Evolutionary conservation across 805 yeast genomes (phyloP), one percentile per base, ranked within the genome.

Genomic region (Saccharomycopsis guyanensis): DNA sequence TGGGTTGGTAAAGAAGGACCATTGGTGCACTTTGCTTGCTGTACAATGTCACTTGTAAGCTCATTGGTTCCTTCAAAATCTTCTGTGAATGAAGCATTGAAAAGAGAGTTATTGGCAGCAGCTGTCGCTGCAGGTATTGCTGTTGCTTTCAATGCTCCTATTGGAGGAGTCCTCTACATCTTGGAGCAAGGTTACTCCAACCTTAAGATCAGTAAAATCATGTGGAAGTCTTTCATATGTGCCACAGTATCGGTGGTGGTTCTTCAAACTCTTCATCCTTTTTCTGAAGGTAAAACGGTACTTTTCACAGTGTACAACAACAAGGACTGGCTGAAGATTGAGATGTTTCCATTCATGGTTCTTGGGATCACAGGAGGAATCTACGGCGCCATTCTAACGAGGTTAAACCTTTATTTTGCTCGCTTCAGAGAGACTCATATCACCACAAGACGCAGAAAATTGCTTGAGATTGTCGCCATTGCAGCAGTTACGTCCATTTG

Each of bases 1-100:
- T 83, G 91, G 86, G 70, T 83, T 4, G 95, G 96, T 4, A 80
- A 78, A 57, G 96, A 86, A 56, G 95, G 95, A 1, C 95, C 96
- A 0, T 60, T 87, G 45, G 89, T 85, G 22, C 95, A 87, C 60
- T 75, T 86, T 3, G 73, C 91, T 0, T 76, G 85, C 53, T 77
- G 85, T 52, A 66, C 78, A 56, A 63, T 80, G 54, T 33, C 63
- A 46, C 45, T 73, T 6, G 59, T 74, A 39, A 56, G 60, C 16
- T 43, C 12, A 13, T 12, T 38, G 18, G 40, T 23, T 7, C 24
- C 29, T 13, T 12, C 56, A n/a, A 39, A 52, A 8, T 43, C 55
- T 19, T 15, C 15, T 23, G 56, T 57, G 1, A 75, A 74, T 51
- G 86, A 80, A 56, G 86, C 85, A 0, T 62, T 70, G 6, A 67